phyloP scores from a whole-genome alignment of 2,329 filamentous ascomycete genomes.

The Epichloe sibirici region DNA sequence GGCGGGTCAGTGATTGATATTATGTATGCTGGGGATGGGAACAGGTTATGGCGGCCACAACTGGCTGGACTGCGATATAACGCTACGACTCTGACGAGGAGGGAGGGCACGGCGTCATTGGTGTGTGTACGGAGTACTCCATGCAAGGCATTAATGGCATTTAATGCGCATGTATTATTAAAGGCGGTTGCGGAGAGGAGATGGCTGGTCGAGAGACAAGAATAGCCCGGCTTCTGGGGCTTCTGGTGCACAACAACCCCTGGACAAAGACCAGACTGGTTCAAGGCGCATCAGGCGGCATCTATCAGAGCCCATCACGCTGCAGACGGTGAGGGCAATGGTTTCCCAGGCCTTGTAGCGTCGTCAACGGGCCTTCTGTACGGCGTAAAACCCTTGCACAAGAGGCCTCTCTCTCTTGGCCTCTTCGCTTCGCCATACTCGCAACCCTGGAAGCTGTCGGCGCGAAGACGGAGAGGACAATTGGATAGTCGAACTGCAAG shows the following conservation, averaged over 20 bases:
- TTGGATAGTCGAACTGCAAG: constrained; percentile 10
- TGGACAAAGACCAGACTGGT: neutral
- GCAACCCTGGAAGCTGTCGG: neutral
- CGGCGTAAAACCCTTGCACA: neutral
- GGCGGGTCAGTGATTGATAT: constrained; percentile 32
- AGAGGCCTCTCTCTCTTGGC: neutral
- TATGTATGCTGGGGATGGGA: constrained; percentile 28
- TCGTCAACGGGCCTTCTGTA: neutral
- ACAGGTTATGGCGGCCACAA: neutral
- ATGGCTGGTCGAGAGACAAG: neutral
- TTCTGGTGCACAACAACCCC: neutral
- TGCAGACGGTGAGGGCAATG: neutral
- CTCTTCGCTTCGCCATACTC: neutral
- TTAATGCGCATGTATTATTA: neutral
- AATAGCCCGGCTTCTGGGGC: neutral
- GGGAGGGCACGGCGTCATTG: neutral
- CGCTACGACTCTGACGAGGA: neutral
- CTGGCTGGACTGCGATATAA: neutral
- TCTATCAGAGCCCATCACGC: constrained; percentile 2
- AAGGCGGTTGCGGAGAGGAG: neutral
- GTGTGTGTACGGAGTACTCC: neutral
- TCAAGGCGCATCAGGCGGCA: constrained; percentile 2
- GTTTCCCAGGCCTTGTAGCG: neutral
- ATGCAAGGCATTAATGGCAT: neutral
- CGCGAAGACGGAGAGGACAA: constrained; percentile 9